These are phyloP conservation scores for Sordariomycetes sp. DNA, from an alignment of 2,329 filamentous ascomycete genomes.

Conservation along the genomic window DNA sequence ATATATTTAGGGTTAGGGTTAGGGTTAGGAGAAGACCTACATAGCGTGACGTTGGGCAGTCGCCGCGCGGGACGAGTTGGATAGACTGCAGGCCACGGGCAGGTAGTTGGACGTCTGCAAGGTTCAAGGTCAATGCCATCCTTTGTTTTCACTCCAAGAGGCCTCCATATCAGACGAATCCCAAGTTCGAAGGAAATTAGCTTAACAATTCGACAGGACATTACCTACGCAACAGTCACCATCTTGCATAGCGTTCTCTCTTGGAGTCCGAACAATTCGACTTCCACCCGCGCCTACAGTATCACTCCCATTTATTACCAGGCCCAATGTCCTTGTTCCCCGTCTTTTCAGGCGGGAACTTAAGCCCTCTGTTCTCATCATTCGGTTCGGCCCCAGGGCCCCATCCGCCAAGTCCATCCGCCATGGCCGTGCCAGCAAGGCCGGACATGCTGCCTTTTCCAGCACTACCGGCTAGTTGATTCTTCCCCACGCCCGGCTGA, in stretches of 20 bases:
- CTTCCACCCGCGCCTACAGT: conserved; percentile 1
- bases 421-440: conserved; percentile 17
- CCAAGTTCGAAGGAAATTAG: too few species aligned
- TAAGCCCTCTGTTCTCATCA: conserved; percentile 19
- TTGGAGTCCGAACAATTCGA: not conserved
- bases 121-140: too few species aligned
- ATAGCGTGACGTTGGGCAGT: too few species aligned
- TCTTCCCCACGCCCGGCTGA: conserved; percentile 27
- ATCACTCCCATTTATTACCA: conserved; percentile 2
- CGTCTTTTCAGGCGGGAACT: conserved; percentile 19
- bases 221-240: too few species aligned
- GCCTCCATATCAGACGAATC: too few species aligned
- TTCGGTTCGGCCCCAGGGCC: conserved; percentile 16
- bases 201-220: too few species aligned
- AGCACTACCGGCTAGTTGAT: conserved; percentile 25
- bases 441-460: conserved; percentile 18
- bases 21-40: too few species aligned
- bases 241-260: not conserved
- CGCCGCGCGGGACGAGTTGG: too few species aligned
- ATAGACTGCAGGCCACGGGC: too few species aligned
- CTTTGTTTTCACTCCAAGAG: too few species aligned
- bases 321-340: conserved; percentile 2
- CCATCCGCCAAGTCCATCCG: conserved; percentile 23
- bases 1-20: too few species aligned
- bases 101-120: too few species aligned